Evolutionary conservation across 2,329 filamentous ascomycete species (phyloP).

Genomic region (Colletotrichum musae): DNA sequence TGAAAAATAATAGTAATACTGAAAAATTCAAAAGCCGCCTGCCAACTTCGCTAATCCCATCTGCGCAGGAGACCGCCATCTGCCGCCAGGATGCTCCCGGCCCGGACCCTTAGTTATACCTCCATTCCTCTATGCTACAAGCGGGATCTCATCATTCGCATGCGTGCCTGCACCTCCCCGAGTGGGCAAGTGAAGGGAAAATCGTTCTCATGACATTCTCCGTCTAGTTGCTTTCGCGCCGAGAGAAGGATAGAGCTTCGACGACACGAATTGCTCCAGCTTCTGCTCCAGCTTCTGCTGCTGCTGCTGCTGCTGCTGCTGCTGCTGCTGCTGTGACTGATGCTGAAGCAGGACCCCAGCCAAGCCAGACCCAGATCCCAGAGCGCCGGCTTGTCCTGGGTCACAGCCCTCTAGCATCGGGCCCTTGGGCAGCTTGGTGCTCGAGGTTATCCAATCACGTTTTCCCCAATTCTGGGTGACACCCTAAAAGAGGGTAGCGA

Average conservation of each 20-base stretch:
- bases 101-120: slow-evolving; percentile 9
- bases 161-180: slow-evolving; percentile 9
- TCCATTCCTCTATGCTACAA: slow-evolving; percentile 2
- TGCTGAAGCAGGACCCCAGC: slow-evolving; percentile 6
- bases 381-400: slow-evolving; percentile 21
- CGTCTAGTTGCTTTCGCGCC: background rate
- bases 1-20: background rate
- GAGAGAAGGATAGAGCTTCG: slow-evolving; percentile 1
- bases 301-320: background rate
- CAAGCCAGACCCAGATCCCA: slow-evolving; percentile 11
- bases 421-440: background rate
- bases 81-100: slow-evolving; percentile 23
- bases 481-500: slow-evolving; percentile 20
- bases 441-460: slow-evolving; percentile 27
- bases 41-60: slow-evolving; percentile 27
- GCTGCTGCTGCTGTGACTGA: background rate
- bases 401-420: slow-evolving; percentile 14
- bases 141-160: slow-evolving; percentile 1
- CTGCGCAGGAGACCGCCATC: slow-evolving; percentile 12
- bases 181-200: slow-evolving; percentile 5
- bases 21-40: slow-evolving; percentile 2
- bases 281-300: background rate
- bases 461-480: slow-evolving; percentile 22
- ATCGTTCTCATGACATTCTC: background rate
- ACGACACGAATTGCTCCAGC: background rate